phyloP scores from a whole-genome alignment of 2,329 filamentous ascomycete species.

The Epicoccum sorghinum region DNA sequence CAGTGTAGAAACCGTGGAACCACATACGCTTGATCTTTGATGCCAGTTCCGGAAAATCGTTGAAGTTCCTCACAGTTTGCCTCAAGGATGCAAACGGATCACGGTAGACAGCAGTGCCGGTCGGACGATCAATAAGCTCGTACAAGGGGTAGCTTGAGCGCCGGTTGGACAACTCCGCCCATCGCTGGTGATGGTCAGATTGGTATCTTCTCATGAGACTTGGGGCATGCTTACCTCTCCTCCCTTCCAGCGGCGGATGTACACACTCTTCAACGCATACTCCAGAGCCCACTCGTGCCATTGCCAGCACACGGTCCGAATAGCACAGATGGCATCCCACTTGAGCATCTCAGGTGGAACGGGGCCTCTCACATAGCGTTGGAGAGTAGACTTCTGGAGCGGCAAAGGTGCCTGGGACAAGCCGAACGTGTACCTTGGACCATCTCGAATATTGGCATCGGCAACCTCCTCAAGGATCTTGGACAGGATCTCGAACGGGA shows the following conservation, averaged over 20 bases:
- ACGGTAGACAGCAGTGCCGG: slow-evolving; percentile 57
- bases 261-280: slow-evolving; percentile 58
- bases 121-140: slow-evolving; percentile 55
- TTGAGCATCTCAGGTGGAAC: slow-evolving; percentile 57
- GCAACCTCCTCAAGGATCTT: slow-evolving; percentile 58
- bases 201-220: not conserved
- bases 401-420: slow-evolving; percentile 57
- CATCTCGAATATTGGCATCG: slow-evolving; percentile 54
- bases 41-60: slow-evolving; percentile 53
- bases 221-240: slow-evolving; percentile 39
- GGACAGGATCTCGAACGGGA: slow-evolving; percentile 60
- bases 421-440: slow-evolving; percentile 59
- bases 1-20: slow-evolving; percentile 61
- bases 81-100: slow-evolving; percentile 59
- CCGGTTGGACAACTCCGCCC: slow-evolving; percentile 55
- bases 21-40: slow-evolving; percentile 59
- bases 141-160: slow-evolving; percentile 55
- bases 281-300: slow-evolving; percentile 62
- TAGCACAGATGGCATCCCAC: slow-evolving; percentile 57
- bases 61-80: slow-evolving; percentile 55
- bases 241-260: slow-evolving; percentile 60
- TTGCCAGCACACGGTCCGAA: slow-evolving; percentile 56
- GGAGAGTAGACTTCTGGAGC: slow-evolving; percentile 51
- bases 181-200: slow-evolving; percentile 51
- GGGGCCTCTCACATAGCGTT: slow-evolving; percentile 59